A percentile compares a stretch with the other conserved stretches of the same genome.
phyloP scores from a whole-genome alignment of 2,329 filamentous ascomycete species.

The Xylariaceae sp. region DNA sequence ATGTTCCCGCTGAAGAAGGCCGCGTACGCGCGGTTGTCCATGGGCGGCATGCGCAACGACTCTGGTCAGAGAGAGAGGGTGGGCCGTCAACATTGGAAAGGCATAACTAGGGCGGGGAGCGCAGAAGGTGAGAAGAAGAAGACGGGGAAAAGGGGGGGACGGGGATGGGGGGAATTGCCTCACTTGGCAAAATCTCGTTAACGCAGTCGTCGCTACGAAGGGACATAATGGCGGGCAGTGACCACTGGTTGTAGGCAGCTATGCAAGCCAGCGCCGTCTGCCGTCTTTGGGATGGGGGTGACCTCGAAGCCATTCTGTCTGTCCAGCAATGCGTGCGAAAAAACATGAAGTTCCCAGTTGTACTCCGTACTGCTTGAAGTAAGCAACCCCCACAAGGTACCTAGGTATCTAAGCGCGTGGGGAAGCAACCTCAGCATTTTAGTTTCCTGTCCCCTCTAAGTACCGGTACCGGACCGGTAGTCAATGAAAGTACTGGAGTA shows the following conservation, averaged over 20 bases:
- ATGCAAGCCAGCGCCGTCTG: constrained; percentile 7
- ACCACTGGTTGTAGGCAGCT: constrained; percentile 8
- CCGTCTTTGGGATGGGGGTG: constrained; percentile 1
- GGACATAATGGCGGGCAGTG: constrained; percentile 6
- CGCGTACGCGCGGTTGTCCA: constrained; percentile 7
- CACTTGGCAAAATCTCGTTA: constrained; percentile 7
- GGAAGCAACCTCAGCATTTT: no score
- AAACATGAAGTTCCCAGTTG: no score
- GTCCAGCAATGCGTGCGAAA: no score
- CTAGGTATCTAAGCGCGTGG: no score
- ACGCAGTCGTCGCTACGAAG: constrained; percentile 6
- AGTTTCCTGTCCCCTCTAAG: no score
- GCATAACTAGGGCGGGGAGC: background rate
- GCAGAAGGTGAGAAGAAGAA: no score
- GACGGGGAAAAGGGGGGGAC: background rate
- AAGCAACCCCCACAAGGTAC: no score
- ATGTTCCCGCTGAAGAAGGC: constrained; percentile 3
- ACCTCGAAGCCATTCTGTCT: background rate
- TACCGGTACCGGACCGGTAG: no score
- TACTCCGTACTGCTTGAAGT: no score
- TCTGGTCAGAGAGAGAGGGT: background rate
- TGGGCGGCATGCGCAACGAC: constrained; percentile 5
- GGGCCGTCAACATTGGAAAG: background rate
- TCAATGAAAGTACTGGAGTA: no score
- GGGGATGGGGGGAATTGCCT: background rate